Evolutionary conservation across 257 asterid genomes (phyloP), one percentile per base, ranked within the genome.

Genomic region (Solanum neorickii): DNA sequence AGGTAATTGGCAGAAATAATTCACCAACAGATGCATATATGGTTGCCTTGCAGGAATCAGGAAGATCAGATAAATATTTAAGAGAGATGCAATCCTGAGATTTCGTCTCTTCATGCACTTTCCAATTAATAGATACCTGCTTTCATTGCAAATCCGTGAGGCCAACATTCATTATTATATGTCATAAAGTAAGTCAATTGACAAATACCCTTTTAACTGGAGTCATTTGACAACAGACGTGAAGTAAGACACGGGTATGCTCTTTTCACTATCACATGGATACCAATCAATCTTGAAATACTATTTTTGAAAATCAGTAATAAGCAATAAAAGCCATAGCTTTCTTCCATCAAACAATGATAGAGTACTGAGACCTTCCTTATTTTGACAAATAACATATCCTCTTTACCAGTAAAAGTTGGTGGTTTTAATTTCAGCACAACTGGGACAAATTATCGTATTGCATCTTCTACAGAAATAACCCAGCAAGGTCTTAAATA

Each of bases 11-110:
- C 87, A 93, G 75, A 91, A 92, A 93, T 87, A 94, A 88, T 89
- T 94, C 98, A 84, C 96, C 96, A 52, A 94, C 88, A 49, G 94
- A 94, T 78, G 96, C 98, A 89, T 88, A 90, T 80, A 93, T 92
- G 62, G 87, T 87, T 42, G 93, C 91, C 89, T 91, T 90, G 75
- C 89, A 89, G 59, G 92, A 89, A 90, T 89, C 83, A 85, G 91
- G 89, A 72, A 90, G 91, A 41, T 87, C 78, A 44, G 87, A 82
- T 60, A 93, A 85, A 83, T 92, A 94, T 33, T 92, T 88, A 20
- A 95, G 92, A 68, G 96, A 91, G 76, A 92, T 83, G 85, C 92
- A 92, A 82, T 91, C 92, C 86, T 88, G 92, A 65, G 92, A 78
- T 88, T 60, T 88, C 21, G 90, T 87, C 93, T 94, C 94, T 83